These are phyloP conservation scores for Helicocarpus griseus DNA, from an alignment of 2,329 filamentous ascomycete genomes.

Conservation along the genomic window DNA sequence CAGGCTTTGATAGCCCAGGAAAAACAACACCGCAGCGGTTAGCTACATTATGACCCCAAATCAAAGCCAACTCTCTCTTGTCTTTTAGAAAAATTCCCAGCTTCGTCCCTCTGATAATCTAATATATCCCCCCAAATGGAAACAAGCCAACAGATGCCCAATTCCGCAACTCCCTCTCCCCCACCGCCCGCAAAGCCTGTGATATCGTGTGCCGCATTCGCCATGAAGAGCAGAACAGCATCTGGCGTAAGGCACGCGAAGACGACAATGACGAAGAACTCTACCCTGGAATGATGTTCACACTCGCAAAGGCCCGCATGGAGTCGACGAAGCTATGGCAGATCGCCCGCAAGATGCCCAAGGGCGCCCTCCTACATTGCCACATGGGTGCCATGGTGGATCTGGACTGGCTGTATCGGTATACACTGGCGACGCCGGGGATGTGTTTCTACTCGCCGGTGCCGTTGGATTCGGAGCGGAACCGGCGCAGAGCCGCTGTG, in stretches of 20 bases:
- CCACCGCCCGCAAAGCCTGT: constrained; percentile 67
- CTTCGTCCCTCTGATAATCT: background rate
- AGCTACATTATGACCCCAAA: background rate
- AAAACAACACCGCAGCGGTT: constrained; percentile 11
- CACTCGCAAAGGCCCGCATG: constrained; percentile 73
- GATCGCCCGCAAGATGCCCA: constrained; percentile 78
- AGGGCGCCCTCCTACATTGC: constrained; percentile 72
- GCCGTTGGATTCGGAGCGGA: constrained; percentile 45
- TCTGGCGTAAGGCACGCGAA: constrained; percentile 69
- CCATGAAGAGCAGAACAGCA: constrained; percentile 60
- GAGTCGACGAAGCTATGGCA: constrained; percentile 76
- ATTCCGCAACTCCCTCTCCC: constrained; percentile 51
- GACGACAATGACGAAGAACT: constrained; percentile 52
- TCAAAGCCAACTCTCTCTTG: background rate
- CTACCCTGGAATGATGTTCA: constrained; percentile 91
- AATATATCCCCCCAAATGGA: too few relatives aligned
- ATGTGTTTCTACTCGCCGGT: constrained; percentile 58
- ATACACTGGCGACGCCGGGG: constrained; percentile 59
- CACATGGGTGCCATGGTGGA: constrained; percentile 90
- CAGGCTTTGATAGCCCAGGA: constrained; percentile 9
- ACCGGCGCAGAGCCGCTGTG: constrained; percentile 47
- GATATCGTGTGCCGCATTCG: constrained; percentile 72
- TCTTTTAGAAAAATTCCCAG: background rate
- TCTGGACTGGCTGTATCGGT: constrained; percentile 66
- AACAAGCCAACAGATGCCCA: constrained; percentile 17